A percentile compares a stretch with the other conserved stretches of the same genome.
Evolutionary conservation across 176 grass and related monocot species (phyloP).

Genomic region (Thinopyrum elongatum): DNA sequence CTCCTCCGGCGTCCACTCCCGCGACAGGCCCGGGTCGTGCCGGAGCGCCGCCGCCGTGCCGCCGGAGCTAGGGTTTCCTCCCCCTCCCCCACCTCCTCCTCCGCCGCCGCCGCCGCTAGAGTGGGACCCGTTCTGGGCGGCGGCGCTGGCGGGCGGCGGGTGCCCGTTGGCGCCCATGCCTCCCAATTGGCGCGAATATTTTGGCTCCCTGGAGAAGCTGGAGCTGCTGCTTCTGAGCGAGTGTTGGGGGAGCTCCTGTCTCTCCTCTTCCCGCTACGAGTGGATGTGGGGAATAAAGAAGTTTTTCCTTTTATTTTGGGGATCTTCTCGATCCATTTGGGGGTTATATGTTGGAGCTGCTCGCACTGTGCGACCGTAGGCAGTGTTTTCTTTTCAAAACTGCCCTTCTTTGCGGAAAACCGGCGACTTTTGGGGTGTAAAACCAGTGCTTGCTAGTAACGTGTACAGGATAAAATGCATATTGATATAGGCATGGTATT

Average conservation of each 20-base stretch:
- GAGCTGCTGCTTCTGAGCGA: not conserved
- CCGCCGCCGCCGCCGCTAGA: conserved; percentile 33
- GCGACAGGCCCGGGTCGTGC: conserved; percentile 81
- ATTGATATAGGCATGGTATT: not conserved
- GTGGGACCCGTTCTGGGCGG: conserved; percentile 45
- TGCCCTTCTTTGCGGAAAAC: not conserved
- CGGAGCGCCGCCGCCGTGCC: conserved; percentile 43
- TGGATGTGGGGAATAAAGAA: conserved; percentile 35
- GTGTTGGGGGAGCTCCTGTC: conserved; percentile 7
- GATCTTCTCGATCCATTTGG: conserved; percentile 27
- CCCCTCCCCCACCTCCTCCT: conserved; percentile 28
- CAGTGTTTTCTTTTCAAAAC: not conserved
- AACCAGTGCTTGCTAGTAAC: not conserved
- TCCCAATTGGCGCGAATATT: conserved; percentile 29
- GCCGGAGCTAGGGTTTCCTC: conserved; percentile 70
- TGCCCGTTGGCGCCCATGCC: conserved; percentile 77
- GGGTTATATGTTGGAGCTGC: conserved; percentile 12
- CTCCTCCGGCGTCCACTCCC: conserved; percentile 81
- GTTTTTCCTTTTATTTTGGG: conserved; percentile 16
- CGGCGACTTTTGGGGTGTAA: not conserved
- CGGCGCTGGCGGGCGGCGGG: conserved; percentile 45
- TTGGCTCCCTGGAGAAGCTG: conserved; percentile 20
- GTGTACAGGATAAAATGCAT: not conserved
- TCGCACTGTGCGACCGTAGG: not conserved
- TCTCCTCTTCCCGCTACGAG: conserved; percentile 31